Evolutionary conservation across 192 early-diverging fungal genomes (phyloP), one percentile per base, ranked within the genome.

Genomic region (Linnemannia schmuckeri): DNA sequence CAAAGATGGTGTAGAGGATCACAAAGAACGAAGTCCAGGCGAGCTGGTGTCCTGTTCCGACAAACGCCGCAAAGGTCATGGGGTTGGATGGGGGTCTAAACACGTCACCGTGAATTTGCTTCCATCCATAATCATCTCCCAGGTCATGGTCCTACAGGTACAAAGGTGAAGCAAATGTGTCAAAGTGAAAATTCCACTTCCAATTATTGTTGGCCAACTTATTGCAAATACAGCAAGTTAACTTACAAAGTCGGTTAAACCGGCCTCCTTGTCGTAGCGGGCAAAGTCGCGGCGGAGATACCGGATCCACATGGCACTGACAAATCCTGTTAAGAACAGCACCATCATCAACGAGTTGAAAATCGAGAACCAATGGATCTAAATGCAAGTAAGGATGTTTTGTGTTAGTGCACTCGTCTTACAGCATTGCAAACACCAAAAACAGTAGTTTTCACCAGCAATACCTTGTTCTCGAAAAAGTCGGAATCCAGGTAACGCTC

Each of bases 61-160:
- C 77, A 27, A 95, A 89, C 15, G 94, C 93, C 6, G 94, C 91
- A 71, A 97, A 89, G 1, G 93, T 77, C 75, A 93, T 91, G 30
- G 94, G 87, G 33, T 89, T 90, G 27, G 90, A 78, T 20, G 96
- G 95, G 10, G 94, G 90, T 73, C 96, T 90, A 88, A 97, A 97
- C 13, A 97, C 96, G 83, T 97, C 96, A 22, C 94, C 95, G 68
- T 97, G 96, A 10, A 97, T 92, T 86, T 95, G 95, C 83, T 97
- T 97, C 96, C 96, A 97, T 6, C 96, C 96, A 90, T 94, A 97
- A 52, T 97, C 96, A 78, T 97, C 96, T 10, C 93, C 94, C 22
- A 96, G 82, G 79, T 96, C 94, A 38, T 92, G 89, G 74, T 95
- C 94, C 89, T 91, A 75, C 27, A 52, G 22, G 17, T 27, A 20